Evolutionary conservation across 169 alveolate species (phyloP).

Genomic region (Eimeria maxima): DNA sequence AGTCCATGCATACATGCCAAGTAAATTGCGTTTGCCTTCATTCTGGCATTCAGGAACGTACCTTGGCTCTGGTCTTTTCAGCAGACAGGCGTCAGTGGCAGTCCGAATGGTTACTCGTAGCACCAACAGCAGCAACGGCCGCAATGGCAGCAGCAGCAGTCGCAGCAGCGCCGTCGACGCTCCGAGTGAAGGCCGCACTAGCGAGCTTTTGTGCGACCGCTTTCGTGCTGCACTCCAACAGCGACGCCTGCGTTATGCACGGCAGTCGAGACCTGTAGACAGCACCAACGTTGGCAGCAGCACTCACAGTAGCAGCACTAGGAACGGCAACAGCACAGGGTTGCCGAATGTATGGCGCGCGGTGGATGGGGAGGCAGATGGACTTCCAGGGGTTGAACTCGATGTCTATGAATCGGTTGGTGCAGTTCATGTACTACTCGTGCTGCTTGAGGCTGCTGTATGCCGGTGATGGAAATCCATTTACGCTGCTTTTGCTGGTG

Average conservation of each 20-base stretch:
- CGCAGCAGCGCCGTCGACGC: not conserved
- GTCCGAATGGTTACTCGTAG: conserved; percentile 54
- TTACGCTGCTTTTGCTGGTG: not conserved
- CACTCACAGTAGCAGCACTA: conserved; percentile 1
- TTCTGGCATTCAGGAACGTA: conserved; percentile 5
- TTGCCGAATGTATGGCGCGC: conserved; percentile 46
- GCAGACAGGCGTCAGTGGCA: conserved; percentile 68
- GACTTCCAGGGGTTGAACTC: conserved; percentile 79
- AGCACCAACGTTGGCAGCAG: not conserved
- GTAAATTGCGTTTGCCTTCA: not conserved
- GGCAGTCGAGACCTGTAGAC: not conserved
- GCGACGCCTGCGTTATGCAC: not conserved
- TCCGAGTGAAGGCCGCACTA: not conserved
- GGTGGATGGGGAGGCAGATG: conserved; percentile 80
- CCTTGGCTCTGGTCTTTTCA: conserved; percentile 45
- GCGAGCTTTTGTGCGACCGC: not conserved
- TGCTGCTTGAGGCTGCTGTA: conserved; percentile 14
- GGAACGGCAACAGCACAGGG: not conserved
- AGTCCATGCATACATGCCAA: not conserved
- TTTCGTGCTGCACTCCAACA: not conserved
- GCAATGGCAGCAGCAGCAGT: not conserved
- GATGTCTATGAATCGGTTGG: conserved; percentile 71
- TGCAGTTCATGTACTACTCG: not conserved
- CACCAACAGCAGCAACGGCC: conserved; percentile 29
- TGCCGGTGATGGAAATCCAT: not conserved